Evolutionary conservation across 192 early-diverging fungal genomes (phyloP), one percentile per base, ranked within the genome.

Genomic region (Coemansia sp.): DNA sequence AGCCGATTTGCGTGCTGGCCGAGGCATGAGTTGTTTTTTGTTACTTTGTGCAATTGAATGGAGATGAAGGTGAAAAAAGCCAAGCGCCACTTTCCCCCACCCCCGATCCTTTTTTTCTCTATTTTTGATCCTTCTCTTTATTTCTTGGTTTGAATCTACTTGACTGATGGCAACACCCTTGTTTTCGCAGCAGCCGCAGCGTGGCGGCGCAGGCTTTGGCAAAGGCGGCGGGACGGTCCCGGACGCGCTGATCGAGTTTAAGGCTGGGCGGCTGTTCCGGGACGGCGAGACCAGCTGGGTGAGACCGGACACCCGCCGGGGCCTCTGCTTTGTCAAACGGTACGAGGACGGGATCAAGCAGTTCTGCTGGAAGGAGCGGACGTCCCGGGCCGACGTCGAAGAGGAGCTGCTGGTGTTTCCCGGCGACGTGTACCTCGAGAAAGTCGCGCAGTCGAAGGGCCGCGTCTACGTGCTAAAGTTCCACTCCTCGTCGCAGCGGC

Each of bases 391-490:
- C 0, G 41, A 34, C 7, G 45, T 46, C 14, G 53, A 56, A 20
- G 87, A 83, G 65, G 87, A 88, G 62, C 74, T 90, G 23, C 87
- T 89, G 31, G 79, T 91, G 42, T 87, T 93, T 42, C 81, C 84
- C 10, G 89, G 87, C 18, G 92, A 94, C 60, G 88, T 87, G 6
- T 82, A 86, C 34, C 66, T 89, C 18, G 64, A 71, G n/a, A 79
- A 80, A 40, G 82, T 81, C 11, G 40, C 47, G 40, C 80, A 82
- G 64, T 61, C 79, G 0, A 48, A 79, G 16, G 90, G 85, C 6
- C 87, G 92, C 51, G 92, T 94, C 0, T 85, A 85, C 58, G 76
- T 94, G 43, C 73, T 94, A 15, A 86, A 84, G 63, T 94, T 92
- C 74, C 84, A 86, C 67, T 85, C 89, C 2, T 90, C 90, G 14